Percentiles rank a stretch among this genome's conserved stretches.
Conservation (phyloP, 352 stramenopile species). For the Pythium utonaiense region DNA sequence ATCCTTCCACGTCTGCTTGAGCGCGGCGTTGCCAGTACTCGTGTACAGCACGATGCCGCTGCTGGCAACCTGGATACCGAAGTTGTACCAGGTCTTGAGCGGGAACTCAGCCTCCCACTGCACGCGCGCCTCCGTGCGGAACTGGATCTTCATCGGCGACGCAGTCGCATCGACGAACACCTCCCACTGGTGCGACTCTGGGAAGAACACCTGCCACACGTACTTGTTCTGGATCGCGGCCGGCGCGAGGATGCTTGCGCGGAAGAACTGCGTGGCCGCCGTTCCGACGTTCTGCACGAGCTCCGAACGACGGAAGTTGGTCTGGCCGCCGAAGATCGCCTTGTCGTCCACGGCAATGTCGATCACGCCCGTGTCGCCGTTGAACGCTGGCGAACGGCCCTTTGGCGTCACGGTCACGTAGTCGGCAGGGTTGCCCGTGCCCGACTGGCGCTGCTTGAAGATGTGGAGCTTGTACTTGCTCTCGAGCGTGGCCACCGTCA, state of each 20-base stretch:
- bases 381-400: slow-evolving; percentile 50
- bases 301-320: slow-evolving; percentile 63
- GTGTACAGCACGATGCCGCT: slow-evolving; percentile 49
- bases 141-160: slow-evolving; percentile 50
- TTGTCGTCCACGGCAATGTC: slow-evolving; percentile 44
- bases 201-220: slow-evolving; percentile 57
- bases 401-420: slow-evolving; percentile 43
- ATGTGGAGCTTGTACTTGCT: slow-evolving; percentile 67
- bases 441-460: slow-evolving; percentile 51
- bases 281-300: slow-evolving; percentile 53
- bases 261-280: slow-evolving; percentile 56
- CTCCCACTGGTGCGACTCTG: slow-evolving; percentile 59
- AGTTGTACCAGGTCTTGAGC: slow-evolving; percentile 63
- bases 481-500: slow-evolving; percentile 49
- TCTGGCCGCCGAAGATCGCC: slow-evolving; percentile 48
- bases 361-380: slow-evolving; percentile 59
- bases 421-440: slow-evolving; percentile 37
- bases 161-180: slow-evolving; percentile 53
- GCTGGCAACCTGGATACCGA: slow-evolving; percentile 45
- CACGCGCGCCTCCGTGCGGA: slow-evolving; percentile 42
- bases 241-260: slow-evolving; percentile 49
- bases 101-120: slow-evolving; percentile 53
- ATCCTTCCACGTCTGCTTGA: slow-evolving; percentile 42
- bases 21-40: slow-evolving; percentile 38
- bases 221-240: slow-evolving; percentile 47